Evolutionary conservation across 2,329 filamentous ascomycete genomes (phyloP), one percentile per base, ranked within the genome.

Genomic region (Verticillium isaacii): DNA sequence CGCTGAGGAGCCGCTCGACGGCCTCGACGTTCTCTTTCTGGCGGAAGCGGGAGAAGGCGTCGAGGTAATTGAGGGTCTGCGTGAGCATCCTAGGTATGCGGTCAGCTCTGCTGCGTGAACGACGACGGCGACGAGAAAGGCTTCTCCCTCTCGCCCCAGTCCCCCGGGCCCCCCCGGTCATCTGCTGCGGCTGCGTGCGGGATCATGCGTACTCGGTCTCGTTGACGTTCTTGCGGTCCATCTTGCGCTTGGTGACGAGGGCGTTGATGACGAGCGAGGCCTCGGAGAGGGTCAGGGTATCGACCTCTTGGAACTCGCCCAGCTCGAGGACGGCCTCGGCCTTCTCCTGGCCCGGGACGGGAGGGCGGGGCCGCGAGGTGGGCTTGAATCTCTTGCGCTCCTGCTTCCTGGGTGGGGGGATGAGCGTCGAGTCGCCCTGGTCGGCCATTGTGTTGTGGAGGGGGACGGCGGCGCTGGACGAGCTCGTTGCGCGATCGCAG

Each of bases 41-140:
- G 79, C 97, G 96, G 84, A 98, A 98, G 39, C 95, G 91, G 19
- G 93, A 90, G 77, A 99, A 99, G 65, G 93, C 88, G 70, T 97
- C 93, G 60, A 98, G 87, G 77, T 99, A 98, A 72, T 93, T 92
- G 67, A 93, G 85, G 32, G 94, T 97, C 75, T 96, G 93, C 65
- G 86, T 88, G 61, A 97, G 84, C 75, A 93, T 93, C 71, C 87
- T 90, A 61, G 45, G 8, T 7, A 11, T 11, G 45, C 12, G 45
- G 34, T 36, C 34, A 36, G 34, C 34, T 29, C 29, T 29, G 29
- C 29, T 29, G 5, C 29, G 4, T 29, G 29, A 29, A 29, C 29
- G 29, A 6, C 29, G 29, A 6, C 29, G 29, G 29, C 29, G 29
- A 6, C 29, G 29, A 29, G 29, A 29, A 5, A 29, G 5, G 29